Base-by-base conservation (phyloP, 306 rosid genomes). In the Begonia fuchsioides region DNA sequence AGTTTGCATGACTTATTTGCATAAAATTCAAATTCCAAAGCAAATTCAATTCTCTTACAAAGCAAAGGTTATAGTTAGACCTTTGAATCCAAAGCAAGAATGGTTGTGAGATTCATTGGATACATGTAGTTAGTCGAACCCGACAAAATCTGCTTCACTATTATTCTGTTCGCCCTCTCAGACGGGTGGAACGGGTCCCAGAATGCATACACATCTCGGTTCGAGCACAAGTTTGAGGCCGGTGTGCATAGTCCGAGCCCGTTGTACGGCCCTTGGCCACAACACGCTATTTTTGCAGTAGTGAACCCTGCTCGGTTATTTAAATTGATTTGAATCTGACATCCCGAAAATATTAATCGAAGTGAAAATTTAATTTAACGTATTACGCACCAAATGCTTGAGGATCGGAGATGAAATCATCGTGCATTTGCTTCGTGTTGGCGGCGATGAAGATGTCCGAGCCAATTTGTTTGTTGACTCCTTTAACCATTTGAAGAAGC, bases 131-230 rank as follows among this genome's bases (percentile, higher is more conserved):
- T 53, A 13, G 40, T 39, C 13, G 75, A 49, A 32, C 94, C 96
- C 6, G 66, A 61, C 5, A 86, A 26, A 41, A 86, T 79, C 15
- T 68, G 83, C 43, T 69, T 75, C 40, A 68, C 94, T 35, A 86
- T 72, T 12, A 82, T 47, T 48, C 72, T 15, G 57, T 58, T 69
- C 0, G 96, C 96, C 45, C 44, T 82, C 65, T 86, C 93, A 0
- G 93, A 70, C 6, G 96, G 93, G 60, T 86, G 96, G 43, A 79
- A 86, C 44, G 80, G 38, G 65, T 86, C 96, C 96, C 96, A 86
- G 57, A 82, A 86, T 7, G 74, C 93, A 11, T 74, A 82, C 10
- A 65, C 1, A 9, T 82, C 79, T 70, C 96, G 11, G 59, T 86
- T 70, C 8, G 83, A 81, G 38, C 93, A 86, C 52, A 86, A 43